Conservation (phyloP, 179 eudicot species). For the Heliamphora ciliata region DNA sequence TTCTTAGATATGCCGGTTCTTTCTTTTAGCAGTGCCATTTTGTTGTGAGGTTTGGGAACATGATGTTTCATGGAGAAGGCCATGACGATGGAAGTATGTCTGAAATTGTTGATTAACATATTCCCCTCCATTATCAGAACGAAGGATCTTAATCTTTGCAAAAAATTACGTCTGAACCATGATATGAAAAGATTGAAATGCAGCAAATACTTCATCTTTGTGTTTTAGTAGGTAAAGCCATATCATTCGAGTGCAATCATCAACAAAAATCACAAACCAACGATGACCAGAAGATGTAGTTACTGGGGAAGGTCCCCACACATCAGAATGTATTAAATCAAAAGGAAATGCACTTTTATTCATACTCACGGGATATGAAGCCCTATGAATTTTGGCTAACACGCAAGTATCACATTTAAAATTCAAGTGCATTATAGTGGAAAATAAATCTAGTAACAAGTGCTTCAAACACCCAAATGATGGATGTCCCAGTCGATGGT, state of each 20-base stretch:
- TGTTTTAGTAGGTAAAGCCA: conserved; percentile 17
- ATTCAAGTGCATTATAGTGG: too few species aligned
- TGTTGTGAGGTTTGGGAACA: too few species aligned
- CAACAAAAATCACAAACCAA: too few species aligned
- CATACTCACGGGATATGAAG: neutral
- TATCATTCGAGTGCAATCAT: conserved; percentile 11
- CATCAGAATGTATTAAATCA: conserved; percentile 14
- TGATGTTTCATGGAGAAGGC: neutral
- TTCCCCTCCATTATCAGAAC: too few species aligned
- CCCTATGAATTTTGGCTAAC: neutral
- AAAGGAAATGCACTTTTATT: neutral
- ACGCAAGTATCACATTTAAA: too few species aligned
- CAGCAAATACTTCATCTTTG: conserved; percentile 3
- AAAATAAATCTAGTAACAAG: neutral
- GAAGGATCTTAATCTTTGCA: too few species aligned
- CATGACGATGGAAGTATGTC: neutral
- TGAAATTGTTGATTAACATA: neutral
- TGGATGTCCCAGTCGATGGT: neutral
- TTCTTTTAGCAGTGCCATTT: too few species aligned
- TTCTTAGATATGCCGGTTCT: too few species aligned
- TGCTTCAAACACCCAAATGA: neutral
- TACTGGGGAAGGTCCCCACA: too few species aligned
- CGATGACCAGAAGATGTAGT: too few species aligned
- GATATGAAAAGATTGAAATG: too few species aligned
- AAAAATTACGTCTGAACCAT: too few species aligned